Evolutionary conservation across 495 filamentous ascomycete species (phyloP).

Genomic region (Daldinia childiae): DNA sequence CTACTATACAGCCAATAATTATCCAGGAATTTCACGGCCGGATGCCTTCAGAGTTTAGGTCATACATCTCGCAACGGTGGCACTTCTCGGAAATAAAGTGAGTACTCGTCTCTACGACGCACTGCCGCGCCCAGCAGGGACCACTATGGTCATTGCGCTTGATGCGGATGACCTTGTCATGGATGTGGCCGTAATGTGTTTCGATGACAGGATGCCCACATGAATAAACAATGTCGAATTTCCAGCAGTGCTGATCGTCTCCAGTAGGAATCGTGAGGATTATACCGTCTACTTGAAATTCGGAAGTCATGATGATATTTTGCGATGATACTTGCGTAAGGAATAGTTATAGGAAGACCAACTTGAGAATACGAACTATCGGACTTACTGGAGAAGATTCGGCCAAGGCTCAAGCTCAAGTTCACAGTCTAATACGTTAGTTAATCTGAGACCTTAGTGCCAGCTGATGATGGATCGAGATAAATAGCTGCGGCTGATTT

Average conservation of each 20-base stretch:
- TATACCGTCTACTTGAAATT: background rate
- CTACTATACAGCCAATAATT: background rate
- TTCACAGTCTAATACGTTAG: background rate
- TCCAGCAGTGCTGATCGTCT: constrained; percentile 2
- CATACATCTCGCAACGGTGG: constrained; percentile 8
- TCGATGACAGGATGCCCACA: constrained; percentile 13
- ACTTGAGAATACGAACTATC: background rate
- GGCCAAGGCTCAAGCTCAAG: background rate
- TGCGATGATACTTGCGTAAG: background rate
- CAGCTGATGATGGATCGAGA: background rate
- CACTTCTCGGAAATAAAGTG: constrained; percentile 10
- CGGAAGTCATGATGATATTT: constrained; percentile 3
- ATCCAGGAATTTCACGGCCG: background rate
- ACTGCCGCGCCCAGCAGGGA: constrained; percentile 17
- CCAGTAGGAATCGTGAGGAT: background rate
- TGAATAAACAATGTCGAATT: constrained; percentile 5
- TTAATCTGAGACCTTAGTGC: background rate
- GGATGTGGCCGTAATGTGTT: background rate
- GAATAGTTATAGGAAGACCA: background rate
- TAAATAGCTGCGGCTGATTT: background rate
- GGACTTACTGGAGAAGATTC: background rate
- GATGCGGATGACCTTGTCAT: constrained; percentile 12
- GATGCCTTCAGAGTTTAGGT: constrained; percentile 5
- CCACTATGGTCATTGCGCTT: constrained; percentile 25
- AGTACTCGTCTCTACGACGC: background rate